Base-by-base conservation (phyloP, 805 yeast species). In the Jamesozyma gamospora region DNA sequence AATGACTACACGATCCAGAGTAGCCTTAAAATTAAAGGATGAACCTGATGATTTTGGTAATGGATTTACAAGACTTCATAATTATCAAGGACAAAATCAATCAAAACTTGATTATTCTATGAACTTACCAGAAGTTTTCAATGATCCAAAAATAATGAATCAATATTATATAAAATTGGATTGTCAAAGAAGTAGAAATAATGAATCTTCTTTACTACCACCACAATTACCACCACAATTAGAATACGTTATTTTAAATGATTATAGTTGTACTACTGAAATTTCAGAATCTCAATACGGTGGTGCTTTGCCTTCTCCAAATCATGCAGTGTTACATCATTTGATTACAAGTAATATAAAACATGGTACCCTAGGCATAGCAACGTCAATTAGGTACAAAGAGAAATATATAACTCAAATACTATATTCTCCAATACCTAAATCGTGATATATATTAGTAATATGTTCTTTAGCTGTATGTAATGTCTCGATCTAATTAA, bases 211-310 rank as follows among this genome's bases (percentile, higher is more conserved):
- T 70, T 42, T 88, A 37, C 84, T 92, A 25, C 97, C 98, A 16
- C 97, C 98, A 14, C 94, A 82, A 57, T 69, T 90, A 34, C 98
- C 98, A 6, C 97, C 97, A 7, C 97, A 90, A 59, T 69, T 90
- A 43, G 98, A 92, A 56, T 80, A 81, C 53, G 97, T 90, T 37
- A 86, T 90, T 40, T 70, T 90, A 55, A 92, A 92, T 64, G 77
- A 77, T 47, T 79, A 71, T 65, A 53, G 63, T 2, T 51, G 38
- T 32, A 41, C 51, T 15, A 48, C 48, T 10, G 46, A 47, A 3
- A 54, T 50, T 15, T 52, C 31, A 14, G 37, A 39, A 15, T 29
- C 17, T 3, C 31, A 21, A 17, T 32, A 34, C n/a, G 42, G 49
- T 37, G 53, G 53, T 31, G 94, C 94, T 1, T 65, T 87, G 49